phyloP scores from a whole-genome alignment of 768 basidiomycete genomes.

The Suillus fuscotomentosus region DNA sequence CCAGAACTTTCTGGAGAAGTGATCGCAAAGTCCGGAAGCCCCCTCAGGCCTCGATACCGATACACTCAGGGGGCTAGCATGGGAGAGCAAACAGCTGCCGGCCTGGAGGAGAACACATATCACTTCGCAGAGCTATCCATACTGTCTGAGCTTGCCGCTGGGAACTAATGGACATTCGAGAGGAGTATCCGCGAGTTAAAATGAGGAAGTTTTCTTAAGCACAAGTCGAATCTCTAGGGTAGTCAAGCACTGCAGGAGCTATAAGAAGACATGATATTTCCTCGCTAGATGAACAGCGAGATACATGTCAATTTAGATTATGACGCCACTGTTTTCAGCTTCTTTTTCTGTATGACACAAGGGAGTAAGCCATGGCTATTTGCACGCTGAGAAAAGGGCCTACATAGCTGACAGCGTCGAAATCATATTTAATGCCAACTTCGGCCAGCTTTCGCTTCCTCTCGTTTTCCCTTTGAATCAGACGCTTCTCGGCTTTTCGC shows the following conservation, averaged over 20 bases:
- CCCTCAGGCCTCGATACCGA: not conserved
- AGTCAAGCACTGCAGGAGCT: not conserved
- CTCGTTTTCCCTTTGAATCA: conserved; percentile 55
- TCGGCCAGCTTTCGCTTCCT: conserved; percentile 78
- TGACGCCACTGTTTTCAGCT: conserved; percentile 25
- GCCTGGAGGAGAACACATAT: not conserved
- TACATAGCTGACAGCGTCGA: conserved; percentile 81
- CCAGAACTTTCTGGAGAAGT: not conserved
- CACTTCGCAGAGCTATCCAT: conserved; percentile 18
- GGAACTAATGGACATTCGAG: conserved; percentile 24
- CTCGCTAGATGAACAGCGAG: not conserved
- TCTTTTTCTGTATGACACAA: conserved; percentile 33
- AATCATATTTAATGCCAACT: conserved; percentile 85
- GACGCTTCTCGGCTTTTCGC: conserved; percentile 57
- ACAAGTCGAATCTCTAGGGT: conserved; percentile 6
- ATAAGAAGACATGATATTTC: not conserved
- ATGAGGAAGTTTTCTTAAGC: not conserved
- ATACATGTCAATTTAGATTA: not conserved
- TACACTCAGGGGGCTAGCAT: not conserved
- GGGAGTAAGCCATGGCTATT: not conserved
- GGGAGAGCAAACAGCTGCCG: not conserved
- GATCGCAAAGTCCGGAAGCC: not conserved
- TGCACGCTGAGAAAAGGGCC: conserved; percentile 30
- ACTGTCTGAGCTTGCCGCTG: conserved; percentile 30
- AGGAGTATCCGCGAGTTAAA: conserved; percentile 31